Percentiles rank a stretch among this genome's conserved stretches.
Evolutionary conservation across 2,329 filamentous ascomycete species (phyloP).

Genomic region (Madurella fahalii): DNA sequence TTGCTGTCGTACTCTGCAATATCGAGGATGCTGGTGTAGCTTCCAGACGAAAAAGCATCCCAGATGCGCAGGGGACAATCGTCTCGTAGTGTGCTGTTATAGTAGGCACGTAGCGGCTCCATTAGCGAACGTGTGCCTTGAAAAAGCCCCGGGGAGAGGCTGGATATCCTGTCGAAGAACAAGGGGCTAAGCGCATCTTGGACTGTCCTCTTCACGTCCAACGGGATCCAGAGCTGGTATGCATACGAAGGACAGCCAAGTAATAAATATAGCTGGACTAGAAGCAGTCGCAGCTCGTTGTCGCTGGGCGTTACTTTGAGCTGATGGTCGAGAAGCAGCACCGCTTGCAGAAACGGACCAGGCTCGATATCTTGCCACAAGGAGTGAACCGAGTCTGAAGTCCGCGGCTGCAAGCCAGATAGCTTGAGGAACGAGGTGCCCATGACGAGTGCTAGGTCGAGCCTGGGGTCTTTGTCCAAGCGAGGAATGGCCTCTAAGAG

Average conservation of each 20-base stretch:
- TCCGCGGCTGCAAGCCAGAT: slow-evolving; percentile 23
- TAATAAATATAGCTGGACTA: slow-evolving; percentile 49
- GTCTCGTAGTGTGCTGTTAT: slow-evolving; percentile 38
- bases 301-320: slow-evolving; percentile 43
- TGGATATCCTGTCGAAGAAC: slow-evolving; percentile 53
- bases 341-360: slow-evolving; percentile 43
- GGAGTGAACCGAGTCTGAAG: slow-evolving; percentile 9
- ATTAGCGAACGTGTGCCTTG: slow-evolving; percentile 35
- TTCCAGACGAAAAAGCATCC: slow-evolving; percentile 48
- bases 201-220: slow-evolving; percentile 54
- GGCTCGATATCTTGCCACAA: slow-evolving; percentile 26
- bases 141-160: slow-evolving; percentile 44
- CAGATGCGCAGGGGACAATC: slow-evolving; percentile 40
- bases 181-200: slow-evolving; percentile 53
- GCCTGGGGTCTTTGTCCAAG: slow-evolving; percentile 32
- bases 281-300: slow-evolving; percentile 44
- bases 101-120: slow-evolving; percentile 44
- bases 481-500: slow-evolving; percentile 21
- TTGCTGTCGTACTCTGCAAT: slow-evolving; percentile 43
- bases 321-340: slow-evolving; percentile 48
- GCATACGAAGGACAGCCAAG: slow-evolving; percentile 48
- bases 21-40: slow-evolving; percentile 47
- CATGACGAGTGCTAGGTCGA: slow-evolving; percentile 33
- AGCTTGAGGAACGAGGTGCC: slow-evolving; percentile 31
- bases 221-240: slow-evolving; percentile 45